These are phyloP conservation scores for Thraustochytrium striatum DNA, from an alignment of 352 stramenopile genomes.

Conservation along the genomic window DNA sequence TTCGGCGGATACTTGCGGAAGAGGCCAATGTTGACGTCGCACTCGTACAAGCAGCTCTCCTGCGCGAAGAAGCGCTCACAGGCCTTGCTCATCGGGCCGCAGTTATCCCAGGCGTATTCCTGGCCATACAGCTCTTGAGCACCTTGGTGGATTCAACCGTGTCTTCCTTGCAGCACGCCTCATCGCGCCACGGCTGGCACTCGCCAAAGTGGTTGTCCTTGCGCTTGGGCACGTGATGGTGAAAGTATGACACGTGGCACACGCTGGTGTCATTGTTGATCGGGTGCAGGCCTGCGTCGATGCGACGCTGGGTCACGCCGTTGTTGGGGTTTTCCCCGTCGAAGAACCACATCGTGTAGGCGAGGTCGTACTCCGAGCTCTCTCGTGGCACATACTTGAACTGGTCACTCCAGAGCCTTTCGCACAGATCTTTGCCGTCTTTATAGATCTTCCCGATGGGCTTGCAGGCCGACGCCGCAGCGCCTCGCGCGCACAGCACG, in stretches of 20 bases:
- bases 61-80: slow-evolving; percentile 50
- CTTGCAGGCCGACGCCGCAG: too few relatives aligned
- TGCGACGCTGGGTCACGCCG: not conserved
- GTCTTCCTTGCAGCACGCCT: slow-evolving; percentile 38
- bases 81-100: slow-evolving; percentile 8
- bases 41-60: slow-evolving; percentile 49
- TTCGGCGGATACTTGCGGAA: slow-evolving; percentile 38
- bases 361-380: not conserved
- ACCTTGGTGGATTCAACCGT: slow-evolving; percentile 3
- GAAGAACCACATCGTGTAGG: slow-evolving; percentile 51
- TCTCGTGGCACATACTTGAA: slow-evolving; percentile 34
- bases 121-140: slow-evolving; percentile 36
- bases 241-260: slow-evolving; percentile 37
- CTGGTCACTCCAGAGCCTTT: slow-evolving; percentile 9
- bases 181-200: slow-evolving; percentile 40
- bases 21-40: slow-evolving; percentile 43
- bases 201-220: slow-evolving; percentile 7
- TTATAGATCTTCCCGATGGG: slow-evolving; percentile 30
- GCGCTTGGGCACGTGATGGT: slow-evolving; percentile 10
- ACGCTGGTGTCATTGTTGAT: not conserved
- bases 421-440: slow-evolving; percentile 33
- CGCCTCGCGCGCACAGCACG: too few relatives aligned
- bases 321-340: slow-evolving; percentile 36
- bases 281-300: slow-evolving; percentile 14
- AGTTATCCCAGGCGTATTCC: slow-evolving; percentile 45